phyloP scores from a whole-genome alignment of 805 yeast species.

The Teunomyces aglyptinius region DNA sequence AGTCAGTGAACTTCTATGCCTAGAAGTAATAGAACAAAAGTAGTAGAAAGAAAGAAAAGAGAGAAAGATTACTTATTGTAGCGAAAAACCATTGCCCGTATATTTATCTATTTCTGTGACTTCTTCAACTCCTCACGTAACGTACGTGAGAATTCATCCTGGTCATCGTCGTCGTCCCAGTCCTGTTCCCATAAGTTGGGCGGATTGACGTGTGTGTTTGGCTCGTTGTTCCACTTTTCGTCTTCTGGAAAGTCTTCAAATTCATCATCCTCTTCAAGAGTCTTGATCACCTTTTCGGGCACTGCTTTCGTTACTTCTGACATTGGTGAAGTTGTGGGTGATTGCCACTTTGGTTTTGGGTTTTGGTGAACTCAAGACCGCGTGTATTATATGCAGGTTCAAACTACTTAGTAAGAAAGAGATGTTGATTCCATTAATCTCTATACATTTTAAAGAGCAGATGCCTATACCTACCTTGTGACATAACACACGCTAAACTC shows the following conservation, averaged over 20 bases:
- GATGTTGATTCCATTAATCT: no score
- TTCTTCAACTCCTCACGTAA: conserved; percentile 50
- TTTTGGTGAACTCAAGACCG: neutral
- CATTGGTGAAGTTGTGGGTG: conserved; percentile 1
- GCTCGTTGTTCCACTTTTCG: conserved; percentile 66
- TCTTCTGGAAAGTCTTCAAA: conserved; percentile 96
- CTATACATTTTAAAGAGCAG: no score
- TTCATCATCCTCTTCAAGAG: conserved; percentile 94
- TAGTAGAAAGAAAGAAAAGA: neutral
- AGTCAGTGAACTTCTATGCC: conserved; percentile 95
- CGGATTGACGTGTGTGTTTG: conserved; percentile 49
- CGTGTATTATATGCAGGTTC: neutral
- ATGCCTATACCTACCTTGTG: no score
- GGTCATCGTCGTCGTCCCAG: conserved; percentile 96
- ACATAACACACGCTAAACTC: no score
- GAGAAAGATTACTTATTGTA: neutral
- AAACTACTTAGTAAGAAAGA: no score
- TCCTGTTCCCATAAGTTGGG: conserved; percentile 89
- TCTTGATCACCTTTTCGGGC: conserved; percentile 49
- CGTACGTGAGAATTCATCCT: conserved; percentile 79
- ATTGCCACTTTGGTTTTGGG: conserved; percentile 2
- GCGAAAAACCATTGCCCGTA: neutral
- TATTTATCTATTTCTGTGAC: conserved; percentile 10
- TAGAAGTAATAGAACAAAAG: conserved; percentile 28
- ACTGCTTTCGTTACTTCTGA: conserved; percentile 3